A percentile compares a stretch with the other conserved stretches of the same genome.
Conservation (phyloP, 2,329 filamentous ascomycete species). For the Chalaropsis ovoidea region DNA sequence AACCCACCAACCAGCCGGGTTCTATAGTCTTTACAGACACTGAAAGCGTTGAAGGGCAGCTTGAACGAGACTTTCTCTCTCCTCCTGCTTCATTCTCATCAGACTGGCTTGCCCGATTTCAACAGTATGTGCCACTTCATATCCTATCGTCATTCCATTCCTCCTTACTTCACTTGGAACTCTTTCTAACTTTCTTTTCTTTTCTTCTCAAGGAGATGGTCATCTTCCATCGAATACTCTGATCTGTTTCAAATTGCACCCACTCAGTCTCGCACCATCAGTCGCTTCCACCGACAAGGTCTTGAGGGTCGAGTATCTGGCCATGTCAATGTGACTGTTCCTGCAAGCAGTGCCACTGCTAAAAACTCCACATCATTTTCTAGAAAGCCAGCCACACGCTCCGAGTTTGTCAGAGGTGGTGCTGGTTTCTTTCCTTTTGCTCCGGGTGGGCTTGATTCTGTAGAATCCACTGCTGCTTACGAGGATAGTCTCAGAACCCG, state of each 20-base stretch:
- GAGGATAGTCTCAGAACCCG: conserved; percentile 52
- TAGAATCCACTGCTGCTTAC: conserved; percentile 73
- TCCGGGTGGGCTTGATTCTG: conserved; percentile 75
- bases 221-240: conserved; percentile 67
- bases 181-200: neutral
- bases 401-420: conserved; percentile 85
- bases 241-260: conserved; percentile 78
- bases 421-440: conserved; percentile 92
- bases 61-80: conserved; percentile 68
- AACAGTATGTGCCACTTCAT: conserved; percentile 47
- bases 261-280: conserved; percentile 89
- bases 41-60: conserved; percentile 54
- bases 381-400: conserved; percentile 73
- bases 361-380: conserved; percentile 90
- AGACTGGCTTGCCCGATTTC: conserved; percentile 79
- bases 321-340: conserved; percentile 88
- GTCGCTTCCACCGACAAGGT: conserved; percentile 81
- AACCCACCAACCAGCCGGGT: neutral
- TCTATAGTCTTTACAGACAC: conserved; percentile 30
- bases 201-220: conserved; percentile 49
- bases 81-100: conserved; percentile 70
- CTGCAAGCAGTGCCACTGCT: conserved; percentile 76
- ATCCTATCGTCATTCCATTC: neutral
- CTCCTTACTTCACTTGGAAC: neutral
- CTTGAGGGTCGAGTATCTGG: conserved; percentile 86